A percentile compares a stretch with the other conserved stretches of the same genome.
Evolutionary conservation across 805 yeast genomes (phyloP).

Genomic region (Teunomyces cretensis): DNA sequence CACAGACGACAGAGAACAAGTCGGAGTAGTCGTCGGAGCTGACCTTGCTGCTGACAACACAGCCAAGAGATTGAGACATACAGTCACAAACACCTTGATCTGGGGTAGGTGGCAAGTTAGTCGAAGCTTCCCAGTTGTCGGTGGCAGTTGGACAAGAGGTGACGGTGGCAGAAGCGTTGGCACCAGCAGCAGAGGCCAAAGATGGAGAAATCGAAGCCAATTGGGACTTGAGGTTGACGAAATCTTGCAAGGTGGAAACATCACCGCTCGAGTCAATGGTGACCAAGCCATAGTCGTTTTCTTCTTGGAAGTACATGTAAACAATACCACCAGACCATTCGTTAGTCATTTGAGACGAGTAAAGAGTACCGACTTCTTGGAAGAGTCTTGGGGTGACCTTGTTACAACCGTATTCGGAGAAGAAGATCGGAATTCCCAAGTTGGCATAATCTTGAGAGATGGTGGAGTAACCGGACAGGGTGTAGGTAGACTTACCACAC

Average conservation of each 20-base stretch:
- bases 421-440: constrained; percentile 70
- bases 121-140: constrained; percentile 37
- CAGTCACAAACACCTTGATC: constrained; percentile 37
- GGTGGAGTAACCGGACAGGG: constrained; percentile 60
- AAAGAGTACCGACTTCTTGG: constrained; percentile 68
- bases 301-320: constrained; percentile 80
- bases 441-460: constrained; percentile 65
- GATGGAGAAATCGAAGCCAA: constrained; percentile 57
- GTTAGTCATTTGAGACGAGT: constrained; percentile 68
- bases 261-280: constrained; percentile 42
- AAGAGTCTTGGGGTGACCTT: constrained; percentile 66
- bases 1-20: constrained; percentile 37
- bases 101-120: constrained; percentile 45
- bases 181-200: constrained; percentile 27
- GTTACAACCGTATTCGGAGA: constrained; percentile 85
- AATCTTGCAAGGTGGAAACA: constrained; percentile 66
- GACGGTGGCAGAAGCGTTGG: constrained; percentile 22
- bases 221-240: constrained; percentile 59
- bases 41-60: constrained; percentile 34
- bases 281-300: constrained; percentile 74
- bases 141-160: constrained; percentile 37
- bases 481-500: constrained; percentile 69
- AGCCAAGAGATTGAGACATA: constrained; percentile 30
- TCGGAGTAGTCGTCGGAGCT: constrained; percentile 31
- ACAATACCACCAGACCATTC: constrained; percentile 92